Conservation (phyloP, 495 filamentous ascomycete genomes). For the Xylaria telfairii region DNA sequence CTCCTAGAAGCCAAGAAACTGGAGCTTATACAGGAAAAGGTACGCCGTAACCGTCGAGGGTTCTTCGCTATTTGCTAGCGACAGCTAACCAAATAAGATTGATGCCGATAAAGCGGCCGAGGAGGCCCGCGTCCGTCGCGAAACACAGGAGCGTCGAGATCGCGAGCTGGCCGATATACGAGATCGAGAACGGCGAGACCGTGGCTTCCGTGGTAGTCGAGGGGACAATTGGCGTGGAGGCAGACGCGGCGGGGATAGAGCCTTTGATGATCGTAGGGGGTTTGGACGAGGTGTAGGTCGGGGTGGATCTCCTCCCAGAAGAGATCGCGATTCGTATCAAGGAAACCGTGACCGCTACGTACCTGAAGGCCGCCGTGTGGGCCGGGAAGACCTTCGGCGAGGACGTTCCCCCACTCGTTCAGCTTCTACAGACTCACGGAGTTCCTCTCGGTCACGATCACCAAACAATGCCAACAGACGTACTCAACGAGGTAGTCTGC, state of each 20-base stretch:
- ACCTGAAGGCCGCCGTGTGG: slow-evolving; percentile 50
- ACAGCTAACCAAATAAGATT: slow-evolving; percentile 58
- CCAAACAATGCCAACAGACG: slow-evolving; percentile 37
- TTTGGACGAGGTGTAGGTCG: slow-evolving; percentile 50
- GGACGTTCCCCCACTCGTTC: slow-evolving; percentile 41
- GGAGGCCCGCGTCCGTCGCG: slow-evolving; percentile 66
- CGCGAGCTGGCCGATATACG: slow-evolving; percentile 70
- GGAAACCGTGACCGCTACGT: slow-evolving; percentile 57
- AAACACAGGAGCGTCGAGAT: slow-evolving; percentile 62
- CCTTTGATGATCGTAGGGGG: slow-evolving; percentile 52
- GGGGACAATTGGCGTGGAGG: slow-evolving; percentile 55
- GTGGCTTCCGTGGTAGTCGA: slow-evolving; percentile 65
- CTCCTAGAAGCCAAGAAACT: slow-evolving; percentile 94
- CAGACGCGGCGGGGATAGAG: slow-evolving; percentile 56
- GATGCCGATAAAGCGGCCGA: slow-evolving; percentile 84
- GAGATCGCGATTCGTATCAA: slow-evolving; percentile 48
- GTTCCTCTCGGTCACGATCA: slow-evolving; percentile 44
- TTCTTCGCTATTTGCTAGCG: background rate
- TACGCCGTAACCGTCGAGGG: slow-evolving; percentile 38
- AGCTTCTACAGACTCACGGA: slow-evolving; percentile 31
- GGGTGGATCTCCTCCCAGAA: slow-evolving; percentile 69
- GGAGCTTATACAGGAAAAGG: slow-evolving; percentile 93
- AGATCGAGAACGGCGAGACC: slow-evolving; percentile 75
- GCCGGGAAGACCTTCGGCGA: slow-evolving; percentile 39
- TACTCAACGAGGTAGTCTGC: slow-evolving; percentile 40